phyloP scores from a whole-genome alignment of 75 land plant species.

The Cunninghamia lanceolata region DNA sequence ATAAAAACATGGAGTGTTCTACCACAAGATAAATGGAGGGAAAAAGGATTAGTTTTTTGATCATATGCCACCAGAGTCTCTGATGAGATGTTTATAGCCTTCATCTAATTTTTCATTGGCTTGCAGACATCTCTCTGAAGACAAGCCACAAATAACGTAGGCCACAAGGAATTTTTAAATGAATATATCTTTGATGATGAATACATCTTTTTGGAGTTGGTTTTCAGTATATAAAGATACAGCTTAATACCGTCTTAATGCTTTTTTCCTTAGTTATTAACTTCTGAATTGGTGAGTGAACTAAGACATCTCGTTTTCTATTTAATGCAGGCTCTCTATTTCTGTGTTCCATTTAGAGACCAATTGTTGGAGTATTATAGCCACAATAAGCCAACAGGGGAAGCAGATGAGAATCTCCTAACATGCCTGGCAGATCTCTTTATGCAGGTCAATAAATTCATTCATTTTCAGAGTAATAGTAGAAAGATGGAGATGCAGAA shows the following conservation, averaged over 20 bases:
- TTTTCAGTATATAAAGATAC: neutral
- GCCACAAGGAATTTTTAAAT: neutral
- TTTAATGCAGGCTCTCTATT: conserved; percentile 83
- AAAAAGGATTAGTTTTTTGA: neutral
- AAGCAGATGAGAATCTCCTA: conserved; percentile 86
- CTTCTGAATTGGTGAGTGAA: neutral
- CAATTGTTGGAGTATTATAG: conserved; percentile 79
- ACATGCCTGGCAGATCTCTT: conserved; percentile 95
- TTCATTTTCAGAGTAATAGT: neutral
- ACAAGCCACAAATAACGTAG: neutral
- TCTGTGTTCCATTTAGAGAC: conserved; percentile 97
- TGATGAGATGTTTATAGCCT: neutral
- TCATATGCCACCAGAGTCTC: neutral
- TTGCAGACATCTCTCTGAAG: neutral
- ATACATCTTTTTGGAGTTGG: neutral
- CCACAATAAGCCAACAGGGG: conserved; percentile 63
- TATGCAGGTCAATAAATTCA: conserved; percentile 51
- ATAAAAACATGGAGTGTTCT: neutral
- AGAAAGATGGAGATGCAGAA: neutral
- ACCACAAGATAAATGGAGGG: neutral
- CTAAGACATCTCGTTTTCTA: conserved; percentile 9
- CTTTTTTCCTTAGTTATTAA: neutral
- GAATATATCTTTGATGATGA: neutral
- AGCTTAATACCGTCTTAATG: neutral
- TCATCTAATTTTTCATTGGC: neutral